Percentiles rank a stretch among this genome's conserved stretches.
Conservation (phyloP, 208 protist species). For the Porcisia hertigi region DNA sequence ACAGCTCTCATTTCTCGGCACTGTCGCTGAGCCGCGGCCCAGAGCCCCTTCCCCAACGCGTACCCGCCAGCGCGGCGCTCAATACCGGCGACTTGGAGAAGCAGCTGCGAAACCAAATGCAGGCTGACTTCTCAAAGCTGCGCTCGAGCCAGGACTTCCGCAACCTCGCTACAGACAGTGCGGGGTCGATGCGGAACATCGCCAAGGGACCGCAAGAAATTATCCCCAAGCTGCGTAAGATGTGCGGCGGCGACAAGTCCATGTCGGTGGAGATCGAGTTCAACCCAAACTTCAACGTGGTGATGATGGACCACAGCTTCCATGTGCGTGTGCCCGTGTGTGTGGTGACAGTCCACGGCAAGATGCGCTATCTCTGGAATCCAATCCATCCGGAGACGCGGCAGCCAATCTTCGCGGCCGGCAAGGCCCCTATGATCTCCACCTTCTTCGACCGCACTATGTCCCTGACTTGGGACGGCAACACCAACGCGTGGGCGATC, state of each 20-base stretch:
- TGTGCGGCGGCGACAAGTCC: slow-evolving; percentile 50
- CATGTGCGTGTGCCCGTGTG: slow-evolving; percentile 65
- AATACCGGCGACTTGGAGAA: slow-evolving; percentile 54
- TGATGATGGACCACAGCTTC: slow-evolving; percentile 36
- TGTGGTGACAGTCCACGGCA: slow-evolving; percentile 80
- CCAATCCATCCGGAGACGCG: slow-evolving; percentile 36
- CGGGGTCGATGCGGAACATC: slow-evolving; percentile 49
- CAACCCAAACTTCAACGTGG: slow-evolving; percentile 72
- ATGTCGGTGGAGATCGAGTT: slow-evolving; percentile 52
- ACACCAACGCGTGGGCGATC: slow-evolving; percentile 45
- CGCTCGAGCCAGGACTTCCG: slow-evolving; percentile 52
- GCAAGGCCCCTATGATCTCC: slow-evolving; percentile 52
- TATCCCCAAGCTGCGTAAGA: slow-evolving; percentile 36
- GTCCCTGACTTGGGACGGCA: slow-evolving; percentile 36
- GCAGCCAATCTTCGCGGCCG: slow-evolving; percentile 37
- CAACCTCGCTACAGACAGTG: slow-evolving; percentile 68
- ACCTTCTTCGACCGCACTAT: slow-evolving; percentile 88
- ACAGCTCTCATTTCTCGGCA: slow-evolving; percentile 30
- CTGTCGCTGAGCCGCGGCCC: slow-evolving; percentile 54
- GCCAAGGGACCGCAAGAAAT: slow-evolving; percentile 50
- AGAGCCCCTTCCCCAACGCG: slow-evolving; percentile 54
- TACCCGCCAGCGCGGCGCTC: slow-evolving; percentile 48
- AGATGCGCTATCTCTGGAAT: slow-evolving; percentile 69
- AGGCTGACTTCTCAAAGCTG: slow-evolving; percentile 46
- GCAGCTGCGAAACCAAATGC: slow-evolving; percentile 56